These are phyloP conservation scores for Backusella macrospora DNA, from an alignment of 192 early-diverging fungal genomes.

Conservation along the genomic window DNA sequence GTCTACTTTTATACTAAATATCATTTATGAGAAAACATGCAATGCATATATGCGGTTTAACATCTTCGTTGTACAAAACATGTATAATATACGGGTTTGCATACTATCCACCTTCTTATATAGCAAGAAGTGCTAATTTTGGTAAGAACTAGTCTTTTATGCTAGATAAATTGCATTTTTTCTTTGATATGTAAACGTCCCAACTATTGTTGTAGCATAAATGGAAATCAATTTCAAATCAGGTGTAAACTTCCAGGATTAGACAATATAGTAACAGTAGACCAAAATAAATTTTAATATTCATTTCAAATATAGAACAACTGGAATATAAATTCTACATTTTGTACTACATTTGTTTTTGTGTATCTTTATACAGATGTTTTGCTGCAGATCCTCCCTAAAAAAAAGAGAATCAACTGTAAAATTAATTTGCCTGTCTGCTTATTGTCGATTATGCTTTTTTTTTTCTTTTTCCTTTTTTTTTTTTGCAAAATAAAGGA, in stretches of 20 bases:
- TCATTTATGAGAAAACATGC: not conserved
- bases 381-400: not conserved
- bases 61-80: not conserved
- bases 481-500: constrained; percentile 1
- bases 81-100: not conserved
- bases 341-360: not conserved
- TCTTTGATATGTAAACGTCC: not conserved
- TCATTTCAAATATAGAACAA: not conserved
- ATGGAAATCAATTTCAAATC: constrained; percentile 16
- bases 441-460: not conserved
- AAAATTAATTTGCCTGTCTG: not conserved
- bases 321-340: not conserved
- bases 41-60: not conserved
- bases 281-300: not conserved
- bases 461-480: not conserved
- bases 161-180: not conserved
- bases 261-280: not conserved
- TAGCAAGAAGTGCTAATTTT: constrained; percentile 7
- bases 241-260: constrained; percentile 19
- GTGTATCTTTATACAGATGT: not conserved
- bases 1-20: constrained; percentile 7
- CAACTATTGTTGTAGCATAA: not conserved
- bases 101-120: not conserved
- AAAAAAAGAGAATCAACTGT: not conserved
- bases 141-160: not conserved